A percentile compares a stretch with the other conserved stretches of the same genome.
Evolutionary conservation across 2,329 filamentous ascomycete species (phyloP).

Genomic region (Xylariaceae sp.): DNA sequence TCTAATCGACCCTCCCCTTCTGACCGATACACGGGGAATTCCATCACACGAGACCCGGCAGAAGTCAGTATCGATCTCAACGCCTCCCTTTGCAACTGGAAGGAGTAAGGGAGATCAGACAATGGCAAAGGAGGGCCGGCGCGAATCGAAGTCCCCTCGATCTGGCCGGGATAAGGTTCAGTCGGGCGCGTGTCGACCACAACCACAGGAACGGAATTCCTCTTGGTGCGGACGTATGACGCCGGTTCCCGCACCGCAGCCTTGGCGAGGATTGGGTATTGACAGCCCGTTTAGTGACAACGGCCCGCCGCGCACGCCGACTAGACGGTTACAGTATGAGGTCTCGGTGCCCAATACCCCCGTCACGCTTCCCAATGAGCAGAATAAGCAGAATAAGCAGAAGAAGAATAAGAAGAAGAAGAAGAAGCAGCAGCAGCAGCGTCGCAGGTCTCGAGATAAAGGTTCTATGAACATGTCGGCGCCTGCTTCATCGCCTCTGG

Average conservation of each 20-base stretch:
- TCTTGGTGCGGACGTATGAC: slow-evolving; percentile 5
- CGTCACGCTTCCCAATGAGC: neutral
- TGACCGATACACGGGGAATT: neutral
- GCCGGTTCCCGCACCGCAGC: slow-evolving; percentile 18
- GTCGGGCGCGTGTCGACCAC: neutral
- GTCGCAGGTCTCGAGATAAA: too few species aligned
- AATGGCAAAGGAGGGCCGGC: neutral
- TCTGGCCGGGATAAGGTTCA: neutral
- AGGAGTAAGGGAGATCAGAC: neutral
- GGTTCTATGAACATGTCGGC: too few species aligned
- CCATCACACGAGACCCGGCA: neutral
- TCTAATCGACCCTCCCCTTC: neutral
- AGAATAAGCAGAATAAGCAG: too few species aligned
- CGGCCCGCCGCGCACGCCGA: neutral
- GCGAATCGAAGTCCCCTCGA: too few species aligned
- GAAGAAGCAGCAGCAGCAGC: neutral
- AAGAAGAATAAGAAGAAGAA: neutral
- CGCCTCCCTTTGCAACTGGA: neutral
- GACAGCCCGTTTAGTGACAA: slow-evolving; percentile 1
- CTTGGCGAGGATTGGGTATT: slow-evolving; percentile 14
- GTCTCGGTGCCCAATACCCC: neutral
- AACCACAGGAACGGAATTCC: neutral
- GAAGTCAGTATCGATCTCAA: neutral
- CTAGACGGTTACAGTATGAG: neutral
- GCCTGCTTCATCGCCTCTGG: too few species aligned